These are phyloP conservation scores for Kodamaea restingae DNA, from an alignment of 805 yeast genomes.

Conservation along the genomic window DNA sequence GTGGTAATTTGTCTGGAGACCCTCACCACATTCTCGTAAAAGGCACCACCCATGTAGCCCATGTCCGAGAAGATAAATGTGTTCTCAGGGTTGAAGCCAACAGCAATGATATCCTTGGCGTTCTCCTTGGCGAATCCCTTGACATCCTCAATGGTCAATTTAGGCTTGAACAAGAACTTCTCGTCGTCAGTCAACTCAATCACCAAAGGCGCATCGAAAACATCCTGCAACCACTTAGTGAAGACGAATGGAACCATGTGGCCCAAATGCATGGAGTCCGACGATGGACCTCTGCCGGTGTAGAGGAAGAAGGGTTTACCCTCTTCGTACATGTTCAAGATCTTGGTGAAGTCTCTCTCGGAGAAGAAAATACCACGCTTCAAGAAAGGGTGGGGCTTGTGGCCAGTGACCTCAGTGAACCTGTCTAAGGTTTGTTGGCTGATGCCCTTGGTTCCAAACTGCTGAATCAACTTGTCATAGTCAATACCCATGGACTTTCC, in stretches of 20 bases:
- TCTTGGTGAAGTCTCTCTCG: constrained; percentile 76
- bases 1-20: constrained; percentile 93
- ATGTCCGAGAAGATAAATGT: constrained; percentile 94
- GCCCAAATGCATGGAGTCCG: constrained; percentile 93
- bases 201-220: constrained; percentile 91
- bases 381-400: constrained; percentile 83
- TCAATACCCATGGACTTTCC: constrained; percentile 90
- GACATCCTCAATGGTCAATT: constrained; percentile 84
- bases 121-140: constrained; percentile 75
- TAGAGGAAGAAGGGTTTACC: constrained; percentile 94
- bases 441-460: constrained; percentile 82
- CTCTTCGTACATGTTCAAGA: constrained; percentile 85
- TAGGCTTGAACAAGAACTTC: constrained; percentile 89
- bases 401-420: constrained; percentile 81
- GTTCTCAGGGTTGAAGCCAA: constrained; percentile 91
- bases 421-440: constrained; percentile 66
- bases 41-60: constrained; percentile 87
- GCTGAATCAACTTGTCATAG: constrained; percentile 79
- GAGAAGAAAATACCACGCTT: constrained; percentile 90
- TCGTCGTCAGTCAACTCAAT: constrained; percentile 96
- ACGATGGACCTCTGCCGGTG: constrained; percentile 96
- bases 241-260: constrained; percentile 94
- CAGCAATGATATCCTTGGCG: constrained; percentile 88
- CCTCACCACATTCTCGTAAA: constrained; percentile 91
- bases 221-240: constrained; percentile 98